Evolutionary conservation across 805 yeast genomes (phyloP).

Genomic region (Candida golubevii): DNA sequence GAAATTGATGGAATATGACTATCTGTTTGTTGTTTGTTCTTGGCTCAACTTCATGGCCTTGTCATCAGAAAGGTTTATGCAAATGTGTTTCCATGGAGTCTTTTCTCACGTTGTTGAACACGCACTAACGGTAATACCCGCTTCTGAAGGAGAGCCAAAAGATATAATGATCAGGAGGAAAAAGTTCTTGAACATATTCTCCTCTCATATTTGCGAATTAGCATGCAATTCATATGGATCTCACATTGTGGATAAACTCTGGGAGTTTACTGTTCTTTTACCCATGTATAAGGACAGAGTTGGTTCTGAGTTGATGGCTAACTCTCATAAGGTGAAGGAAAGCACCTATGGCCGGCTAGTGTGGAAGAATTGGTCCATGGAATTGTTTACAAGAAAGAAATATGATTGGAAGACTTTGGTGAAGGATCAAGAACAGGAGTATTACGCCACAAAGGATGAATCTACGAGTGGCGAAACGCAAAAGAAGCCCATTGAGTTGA

Average conservation of each 20-base stretch:
- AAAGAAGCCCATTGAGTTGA: conserved; percentile 39
- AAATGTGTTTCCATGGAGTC: conserved; percentile 85
- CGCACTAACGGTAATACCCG: conserved; percentile 42
- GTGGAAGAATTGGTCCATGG: conserved; percentile 95
- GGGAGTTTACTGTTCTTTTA: conserved; percentile 73
- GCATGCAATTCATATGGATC: conserved; percentile 89
- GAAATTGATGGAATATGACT: conserved; percentile 65
- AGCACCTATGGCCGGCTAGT: conserved; percentile 86
- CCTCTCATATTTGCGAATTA: conserved; percentile 51
- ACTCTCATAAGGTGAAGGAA: conserved; percentile 69
- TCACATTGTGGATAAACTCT: conserved; percentile 78
- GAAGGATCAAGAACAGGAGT: conserved; percentile 41
- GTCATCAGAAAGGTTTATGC: conserved; percentile 56
- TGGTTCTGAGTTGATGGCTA: conserved; percentile 58
- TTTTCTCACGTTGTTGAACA: conserved; percentile 85
- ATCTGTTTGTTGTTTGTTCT: conserved; percentile 50
- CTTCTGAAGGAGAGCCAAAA: conserved; percentile 40
- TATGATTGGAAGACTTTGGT: conserved; percentile 76
- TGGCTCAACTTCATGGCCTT: conserved; percentile 58
- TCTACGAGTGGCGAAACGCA: conserved; percentile 15
- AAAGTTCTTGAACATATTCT: conserved; percentile 60
- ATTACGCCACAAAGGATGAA: conserved; percentile 14
- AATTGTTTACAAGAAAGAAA: conserved; percentile 65
- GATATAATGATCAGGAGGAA: conserved; percentile 55
- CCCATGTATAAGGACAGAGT: conserved; percentile 84